phyloP scores from a whole-genome alignment of 257 asterid species.

The Nicotiana paniculata region DNA sequence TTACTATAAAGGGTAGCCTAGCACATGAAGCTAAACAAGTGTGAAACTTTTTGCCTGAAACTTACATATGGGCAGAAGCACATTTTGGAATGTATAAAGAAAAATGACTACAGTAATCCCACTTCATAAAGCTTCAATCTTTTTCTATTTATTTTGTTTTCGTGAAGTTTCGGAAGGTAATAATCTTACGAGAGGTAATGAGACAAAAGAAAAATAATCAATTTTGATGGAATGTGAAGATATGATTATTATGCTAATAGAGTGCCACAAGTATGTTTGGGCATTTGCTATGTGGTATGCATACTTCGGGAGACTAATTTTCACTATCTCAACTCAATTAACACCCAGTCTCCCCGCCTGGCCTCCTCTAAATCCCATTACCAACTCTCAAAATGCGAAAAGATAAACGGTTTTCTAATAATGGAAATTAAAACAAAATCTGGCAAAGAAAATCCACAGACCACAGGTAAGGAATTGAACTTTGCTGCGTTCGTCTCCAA shows the following conservation, averaged over 20 bases:
- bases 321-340: neutral
- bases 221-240: no score
- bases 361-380: neutral
- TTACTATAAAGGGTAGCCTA: no score
- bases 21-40: no score
- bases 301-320: neutral
- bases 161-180: neutral
- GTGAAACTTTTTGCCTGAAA: no score
- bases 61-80: neutral
- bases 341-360: neutral
- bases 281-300: neutral
- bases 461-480: neutral
- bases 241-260: no score
- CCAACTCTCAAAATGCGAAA: neutral
- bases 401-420: neutral
- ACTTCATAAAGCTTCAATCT: neutral
- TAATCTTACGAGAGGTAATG: neutral
- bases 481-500: neutral
- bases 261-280: neutral
- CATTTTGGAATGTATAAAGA: neutral
- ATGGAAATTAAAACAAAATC: neutral
- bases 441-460: neutral
- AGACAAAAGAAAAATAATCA: neutral
- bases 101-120: neutral
- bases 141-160: neutral